Evolutionary conservation across 2,329 filamentous ascomycete genomes (phyloP).

Genomic region (Amauroascus niger): DNA sequence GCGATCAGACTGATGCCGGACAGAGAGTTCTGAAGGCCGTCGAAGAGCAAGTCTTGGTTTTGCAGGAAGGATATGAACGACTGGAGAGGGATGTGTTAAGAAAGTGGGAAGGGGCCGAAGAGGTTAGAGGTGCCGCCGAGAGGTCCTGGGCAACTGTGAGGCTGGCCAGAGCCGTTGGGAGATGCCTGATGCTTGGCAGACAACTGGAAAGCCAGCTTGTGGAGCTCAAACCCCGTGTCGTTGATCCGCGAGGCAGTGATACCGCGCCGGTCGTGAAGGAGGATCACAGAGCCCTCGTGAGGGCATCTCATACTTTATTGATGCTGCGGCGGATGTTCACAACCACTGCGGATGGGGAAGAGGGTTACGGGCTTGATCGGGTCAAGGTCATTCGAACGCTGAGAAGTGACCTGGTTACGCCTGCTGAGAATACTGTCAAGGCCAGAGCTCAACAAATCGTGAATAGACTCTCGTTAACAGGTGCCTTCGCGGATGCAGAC

Average conservation of each 20-base stretch:
- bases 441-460: slow-evolving; percentile 67
- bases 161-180: slow-evolving; percentile 63
- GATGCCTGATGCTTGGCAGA: slow-evolving; percentile 70
- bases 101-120: slow-evolving; percentile 75
- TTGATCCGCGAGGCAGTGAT: background rate
- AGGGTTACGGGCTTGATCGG: slow-evolving; percentile 64
- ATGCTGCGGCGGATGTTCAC: slow-evolving; percentile 64
- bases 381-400: slow-evolving; percentile 64
- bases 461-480: slow-evolving; percentile 70
- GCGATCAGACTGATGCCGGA: slow-evolving; percentile 62
- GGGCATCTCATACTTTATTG: slow-evolving; percentile 69
- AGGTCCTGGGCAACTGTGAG: slow-evolving; percentile 71
- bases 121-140: slow-evolving; percentile 66
- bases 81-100: slow-evolving; percentile 77
- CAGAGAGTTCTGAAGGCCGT: slow-evolving; percentile 63
- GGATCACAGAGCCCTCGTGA: slow-evolving; percentile 69
- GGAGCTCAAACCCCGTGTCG: slow-evolving; percentile 48
- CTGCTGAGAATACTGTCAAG: slow-evolving; percentile 64
- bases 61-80: slow-evolving; percentile 77
- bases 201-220: slow-evolving; percentile 79
- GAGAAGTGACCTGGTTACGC: slow-evolving; percentile 57
- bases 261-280: slow-evolving; percentile 40
- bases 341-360: slow-evolving; percentile 57
- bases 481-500: slow-evolving; percentile 31
- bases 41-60: slow-evolving; percentile 64